Base-by-base conservation (phyloP, 345 rosid species). In the Eucalyptus brandiana region DNA sequence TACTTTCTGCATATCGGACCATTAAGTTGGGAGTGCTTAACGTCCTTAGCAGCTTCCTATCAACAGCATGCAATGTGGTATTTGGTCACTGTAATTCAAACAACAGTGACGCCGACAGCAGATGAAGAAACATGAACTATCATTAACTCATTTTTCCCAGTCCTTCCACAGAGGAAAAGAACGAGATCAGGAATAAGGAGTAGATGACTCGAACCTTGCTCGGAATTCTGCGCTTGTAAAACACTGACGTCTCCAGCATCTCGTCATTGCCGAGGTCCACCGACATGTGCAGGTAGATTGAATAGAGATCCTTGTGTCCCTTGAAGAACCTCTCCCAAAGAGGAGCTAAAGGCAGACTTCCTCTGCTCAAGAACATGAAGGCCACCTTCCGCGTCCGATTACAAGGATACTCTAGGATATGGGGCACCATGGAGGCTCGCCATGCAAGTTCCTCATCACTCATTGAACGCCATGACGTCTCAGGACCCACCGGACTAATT, bases 291-390 rank as follows among this genome's bases (percentile, higher is more conserved):
- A 96, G 93, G 44, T 96, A 97, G 37, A 97, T 93, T 13, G 90
- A 95, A 88, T 95, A 97, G 45, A 94, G 86, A 47, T 93, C 97
- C 89, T 94, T 89, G 87, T 96, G 91, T 3, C 99, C 98, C 85
- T 91, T 87, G 91, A 97, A 97, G 91, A 97, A 97, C 80, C 89
- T 93, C 86, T 96, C 98, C 99, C 99, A 97, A 86, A 97, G 56
- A 24, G 95, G 97, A 91, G 97, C 98, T 90, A 97, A 87, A 42
- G 94, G 87, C 88, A 97, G 94, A 24, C 94, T 94, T 44, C 97
- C 97, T 88, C 93, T 95, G 7, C 95, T 94, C 94, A 97, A 91
- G 93, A 96, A 97, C 99, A 97, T 76, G 93, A 96, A 96, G 12
- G 98, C 99, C 54, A 97, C 93, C 88, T 96, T 96, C 15, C 95